phyloP scores from a whole-genome alignment of 306 rosid species.

The Purshia tridentata region DNA sequence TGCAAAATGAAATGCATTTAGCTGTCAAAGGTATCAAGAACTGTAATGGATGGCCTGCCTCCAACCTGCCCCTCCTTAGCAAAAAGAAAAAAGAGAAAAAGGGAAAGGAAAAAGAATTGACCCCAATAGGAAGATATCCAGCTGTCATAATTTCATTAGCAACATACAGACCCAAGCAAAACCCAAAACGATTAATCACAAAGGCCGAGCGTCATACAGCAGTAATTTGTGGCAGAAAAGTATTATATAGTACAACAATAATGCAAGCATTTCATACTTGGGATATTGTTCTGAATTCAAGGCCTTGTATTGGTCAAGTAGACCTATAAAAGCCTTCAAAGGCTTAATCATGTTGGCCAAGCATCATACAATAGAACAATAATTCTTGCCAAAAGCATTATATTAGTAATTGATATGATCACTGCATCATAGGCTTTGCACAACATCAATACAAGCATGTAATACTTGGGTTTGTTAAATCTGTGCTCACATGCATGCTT shows the following conservation, averaged over 20 bases:
- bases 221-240: too few species aligned
- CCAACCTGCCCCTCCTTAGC: not conserved
- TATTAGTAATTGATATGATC: not conserved
- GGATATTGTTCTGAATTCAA: too few species aligned
- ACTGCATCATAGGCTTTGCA: not conserved
- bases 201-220: too few species aligned
- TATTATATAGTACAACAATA: too few species aligned
- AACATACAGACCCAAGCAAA: too few species aligned
- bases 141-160: not conserved
- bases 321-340: not conserved
- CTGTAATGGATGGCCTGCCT: not conserved
- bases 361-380: not conserved
- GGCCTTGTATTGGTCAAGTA: not conserved
- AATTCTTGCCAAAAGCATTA: not conserved
- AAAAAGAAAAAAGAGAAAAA: not conserved
- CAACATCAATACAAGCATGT: not conserved
- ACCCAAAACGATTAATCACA: too few species aligned
- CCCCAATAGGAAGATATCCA: not conserved
- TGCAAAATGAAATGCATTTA: not conserved
- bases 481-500: not conserved
- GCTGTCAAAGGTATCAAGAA: not conserved
- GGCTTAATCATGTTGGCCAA: not conserved
- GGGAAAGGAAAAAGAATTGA: not conserved
- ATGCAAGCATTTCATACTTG: too few species aligned
- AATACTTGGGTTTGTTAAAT: not conserved